Base-by-base conservation (phyloP, 148 eudicot genomes). In the Amaranthus cruentus region DNA sequence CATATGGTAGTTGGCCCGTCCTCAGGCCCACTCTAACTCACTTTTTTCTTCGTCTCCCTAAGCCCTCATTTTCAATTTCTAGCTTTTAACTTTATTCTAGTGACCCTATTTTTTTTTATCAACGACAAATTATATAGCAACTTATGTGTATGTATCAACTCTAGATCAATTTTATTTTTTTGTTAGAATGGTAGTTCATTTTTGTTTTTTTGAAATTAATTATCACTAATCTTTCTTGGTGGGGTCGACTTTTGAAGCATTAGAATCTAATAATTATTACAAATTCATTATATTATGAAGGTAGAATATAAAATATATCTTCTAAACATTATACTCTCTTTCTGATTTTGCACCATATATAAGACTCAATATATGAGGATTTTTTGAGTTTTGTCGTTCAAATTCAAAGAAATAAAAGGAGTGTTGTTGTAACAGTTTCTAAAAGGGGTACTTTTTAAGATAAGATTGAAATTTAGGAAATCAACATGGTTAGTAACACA, bases 1-100 rank as follows among this genome's bases (percentile, higher is more conserved):
- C 97, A 91, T 89, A 89, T 87, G 91, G 95, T 90, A 80, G 92
- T 88, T 89, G 89, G 87, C 83, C 90, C 85, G 77, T 75, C 75
- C 71, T 77, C 9, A 76, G 75, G 82, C 87, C 90, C 73, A 83
- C 70, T 53, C 48, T 50, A 28, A 10, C 82, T 66, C 83, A 68
- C 83, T 75, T 82, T 76, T 79, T 73, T 77, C 62, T 71, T 61
- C 69, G 14, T 51, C 71, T 66, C 11, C 62, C 69, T 44, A 55
- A 53, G 1, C 67, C 55, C 78, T 75, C 28, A 47, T 65, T 72
- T 66, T 42, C 58, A 28, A 38, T 53, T 43, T 44, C 12, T 6
- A 58, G 55, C 60, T 69, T 62, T 62, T 10, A 44, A 68, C 1
- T 7, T 57, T 48, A 42, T 38, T 15, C 9, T 53, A 15, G 4